phyloP scores from a whole-genome alignment of 2,329 filamentous ascomycete species.

The Ophiostoma quercus region DNA sequence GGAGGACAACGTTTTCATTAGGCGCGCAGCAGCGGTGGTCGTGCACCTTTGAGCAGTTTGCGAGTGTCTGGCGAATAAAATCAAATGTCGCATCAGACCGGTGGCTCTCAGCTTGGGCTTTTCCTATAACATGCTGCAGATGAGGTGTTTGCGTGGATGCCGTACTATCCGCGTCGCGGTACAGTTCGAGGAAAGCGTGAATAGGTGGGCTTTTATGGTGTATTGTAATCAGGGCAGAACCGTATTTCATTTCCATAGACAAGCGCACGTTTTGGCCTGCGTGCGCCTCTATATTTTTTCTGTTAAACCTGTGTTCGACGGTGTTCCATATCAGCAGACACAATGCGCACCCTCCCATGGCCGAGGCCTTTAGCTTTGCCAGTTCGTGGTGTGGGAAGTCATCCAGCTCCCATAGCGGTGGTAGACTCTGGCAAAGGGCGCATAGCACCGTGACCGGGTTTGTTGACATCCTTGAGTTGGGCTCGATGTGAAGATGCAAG shows the following conservation, averaged over 20 bases:
- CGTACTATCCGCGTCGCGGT: neutral
- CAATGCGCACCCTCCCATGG: neutral
- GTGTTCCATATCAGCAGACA: neutral
- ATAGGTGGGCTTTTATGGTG: neutral
- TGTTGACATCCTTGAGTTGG: neutral
- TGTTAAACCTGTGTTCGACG: neutral
- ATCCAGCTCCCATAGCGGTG: constrained; percentile 1
- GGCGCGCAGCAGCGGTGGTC: neutral
- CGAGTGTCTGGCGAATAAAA: neutral
- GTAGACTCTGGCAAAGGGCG: neutral
- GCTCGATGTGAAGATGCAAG: too few relatives aligned
- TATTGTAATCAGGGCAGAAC: neutral
- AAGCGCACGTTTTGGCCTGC: neutral
- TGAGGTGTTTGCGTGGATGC: neutral
- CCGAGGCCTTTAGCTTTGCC: neutral
- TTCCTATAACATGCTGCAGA: neutral
- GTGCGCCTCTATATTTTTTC: neutral
- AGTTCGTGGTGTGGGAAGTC: neutral
- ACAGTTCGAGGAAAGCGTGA: neutral
- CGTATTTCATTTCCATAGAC: neutral
- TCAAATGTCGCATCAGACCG: neutral
- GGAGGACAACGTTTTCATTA: neutral
- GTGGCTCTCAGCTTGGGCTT: neutral
- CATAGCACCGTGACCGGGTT: neutral
- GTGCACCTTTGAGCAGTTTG: neutral